A percentile compares a stretch with the other conserved stretches of the same genome.
Conservation (phyloP, 208 protist species). For the Trichomonas vaginalis region DNA sequence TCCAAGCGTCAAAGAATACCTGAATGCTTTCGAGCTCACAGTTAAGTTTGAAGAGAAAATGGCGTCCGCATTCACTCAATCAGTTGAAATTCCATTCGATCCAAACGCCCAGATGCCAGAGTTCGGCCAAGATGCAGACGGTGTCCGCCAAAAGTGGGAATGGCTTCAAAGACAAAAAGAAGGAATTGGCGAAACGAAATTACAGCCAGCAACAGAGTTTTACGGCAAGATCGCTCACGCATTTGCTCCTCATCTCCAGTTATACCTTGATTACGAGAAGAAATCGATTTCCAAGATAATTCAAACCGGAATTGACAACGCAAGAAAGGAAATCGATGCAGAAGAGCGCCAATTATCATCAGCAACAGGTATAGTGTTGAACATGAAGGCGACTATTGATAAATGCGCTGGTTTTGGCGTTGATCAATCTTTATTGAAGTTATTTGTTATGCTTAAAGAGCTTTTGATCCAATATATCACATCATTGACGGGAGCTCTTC, state of each 20-base stretch:
- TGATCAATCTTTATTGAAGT: not conserved
- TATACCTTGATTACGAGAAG: not conserved
- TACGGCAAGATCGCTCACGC: not conserved
- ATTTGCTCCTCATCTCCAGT: not conserved
- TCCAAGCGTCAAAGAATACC: not conserved
- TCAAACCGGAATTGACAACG: not conserved
- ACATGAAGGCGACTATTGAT: not conserved
- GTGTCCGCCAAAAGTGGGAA: not conserved
- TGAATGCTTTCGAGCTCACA: not conserved
- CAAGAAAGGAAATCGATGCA: not conserved
- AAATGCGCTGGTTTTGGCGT: not conserved
- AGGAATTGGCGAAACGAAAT: too few relatives aligned
- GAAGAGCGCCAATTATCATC: not conserved
- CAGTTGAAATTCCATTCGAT: not conserved
- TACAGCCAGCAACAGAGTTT: not conserved
- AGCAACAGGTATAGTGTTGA: not conserved
- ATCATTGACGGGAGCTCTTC: not conserved
- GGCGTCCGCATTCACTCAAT: not conserved
- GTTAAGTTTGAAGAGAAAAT: slow-evolving; percentile 8
- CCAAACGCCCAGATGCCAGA: not conserved
- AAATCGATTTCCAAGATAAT: not conserved
- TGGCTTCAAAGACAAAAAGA: not conserved
- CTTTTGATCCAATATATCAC: not conserved
- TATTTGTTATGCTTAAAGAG: not conserved
- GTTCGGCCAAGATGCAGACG: not conserved